Conservation (phyloP, 371 early-diverging fungal species). For the Mortierella sp. region DNA sequence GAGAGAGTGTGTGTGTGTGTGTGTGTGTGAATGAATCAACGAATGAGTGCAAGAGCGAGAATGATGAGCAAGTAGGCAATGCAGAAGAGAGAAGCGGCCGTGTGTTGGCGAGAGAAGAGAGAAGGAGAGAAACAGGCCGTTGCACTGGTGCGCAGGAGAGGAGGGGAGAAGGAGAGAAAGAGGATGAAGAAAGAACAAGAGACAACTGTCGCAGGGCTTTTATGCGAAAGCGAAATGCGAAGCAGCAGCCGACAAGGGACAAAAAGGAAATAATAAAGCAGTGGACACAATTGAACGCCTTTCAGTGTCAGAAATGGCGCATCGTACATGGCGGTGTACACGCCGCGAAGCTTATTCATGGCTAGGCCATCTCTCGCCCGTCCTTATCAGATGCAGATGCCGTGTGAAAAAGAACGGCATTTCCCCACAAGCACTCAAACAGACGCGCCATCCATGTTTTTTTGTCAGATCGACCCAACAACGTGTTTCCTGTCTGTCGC, state of each 20-base stretch:
- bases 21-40: not conserved
- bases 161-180: not conserved
- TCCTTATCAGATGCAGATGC: no score
- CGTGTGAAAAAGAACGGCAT: no score
- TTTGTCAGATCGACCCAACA: no score
- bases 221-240: not conserved
- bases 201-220: not conserved
- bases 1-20: not conserved
- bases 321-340: not conserved
- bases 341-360: not conserved
- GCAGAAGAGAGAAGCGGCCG: no score
- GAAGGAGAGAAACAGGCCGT: not conserved
- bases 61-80: not conserved
- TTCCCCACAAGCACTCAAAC: no score
- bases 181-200: not conserved
- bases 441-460: no score
- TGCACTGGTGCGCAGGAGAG: not conserved
- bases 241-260: not conserved
- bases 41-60: slow-evolving; percentile 3
- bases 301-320: not conserved
- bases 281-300: no score
- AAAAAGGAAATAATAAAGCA: not conserved
- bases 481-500: no score
- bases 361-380: not conserved
- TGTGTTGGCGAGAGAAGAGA: no score